Evolutionary conservation across 768 basidiomycete species (phyloP).

Genomic region (Tricholoma bakamatsutake): DNA sequence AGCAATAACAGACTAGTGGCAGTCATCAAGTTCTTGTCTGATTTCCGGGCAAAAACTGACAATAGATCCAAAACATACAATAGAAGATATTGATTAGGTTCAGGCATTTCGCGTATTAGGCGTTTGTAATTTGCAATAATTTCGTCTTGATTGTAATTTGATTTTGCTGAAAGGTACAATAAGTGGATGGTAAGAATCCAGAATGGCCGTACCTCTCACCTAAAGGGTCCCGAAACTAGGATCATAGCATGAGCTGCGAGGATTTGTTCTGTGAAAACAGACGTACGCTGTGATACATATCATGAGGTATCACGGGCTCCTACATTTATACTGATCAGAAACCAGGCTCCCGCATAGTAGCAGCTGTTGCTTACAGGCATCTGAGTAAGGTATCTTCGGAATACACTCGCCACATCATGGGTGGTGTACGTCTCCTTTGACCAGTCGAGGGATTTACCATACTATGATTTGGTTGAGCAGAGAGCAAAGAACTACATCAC

Average conservation of each 20-base stretch:
- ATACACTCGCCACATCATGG: slow-evolving; percentile 96
- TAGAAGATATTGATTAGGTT: slow-evolving; percentile 90
- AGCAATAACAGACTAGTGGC: slow-evolving; percentile 65
- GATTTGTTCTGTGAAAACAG: slow-evolving; percentile 9
- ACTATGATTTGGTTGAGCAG: slow-evolving; percentile 40
- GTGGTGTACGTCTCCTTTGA: slow-evolving; percentile 79
- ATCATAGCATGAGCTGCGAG: slow-evolving; percentile 7
- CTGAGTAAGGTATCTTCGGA: slow-evolving; percentile 90
- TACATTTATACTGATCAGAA: slow-evolving; percentile 21
- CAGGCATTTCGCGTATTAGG: slow-evolving; percentile 80
- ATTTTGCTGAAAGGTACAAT: slow-evolving; percentile 42
- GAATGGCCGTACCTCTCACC: slow-evolving; percentile 35
- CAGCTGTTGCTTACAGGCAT: slow-evolving; percentile 74
- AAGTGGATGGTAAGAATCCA: not conserved
- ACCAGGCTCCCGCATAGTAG: not conserved
- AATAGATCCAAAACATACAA: slow-evolving; percentile 95
- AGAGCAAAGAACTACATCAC: not conserved
- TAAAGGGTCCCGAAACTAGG: slow-evolving; percentile 73
- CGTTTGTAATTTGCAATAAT: slow-evolving; percentile 76
- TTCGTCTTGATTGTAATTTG: slow-evolving; percentile 62
- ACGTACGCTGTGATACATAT: slow-evolving; percentile 77
- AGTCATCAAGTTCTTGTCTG: slow-evolving; percentile 93
- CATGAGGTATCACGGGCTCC: slow-evolving; percentile 94
- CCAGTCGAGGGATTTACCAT: slow-evolving; percentile 93
- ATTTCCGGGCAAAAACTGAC: slow-evolving; percentile 89